Evolutionary conservation across 768 basidiomycete species (phyloP), one percentile per base, ranked within the genome.

Genomic region (Wakefieldia striispora): DNA sequence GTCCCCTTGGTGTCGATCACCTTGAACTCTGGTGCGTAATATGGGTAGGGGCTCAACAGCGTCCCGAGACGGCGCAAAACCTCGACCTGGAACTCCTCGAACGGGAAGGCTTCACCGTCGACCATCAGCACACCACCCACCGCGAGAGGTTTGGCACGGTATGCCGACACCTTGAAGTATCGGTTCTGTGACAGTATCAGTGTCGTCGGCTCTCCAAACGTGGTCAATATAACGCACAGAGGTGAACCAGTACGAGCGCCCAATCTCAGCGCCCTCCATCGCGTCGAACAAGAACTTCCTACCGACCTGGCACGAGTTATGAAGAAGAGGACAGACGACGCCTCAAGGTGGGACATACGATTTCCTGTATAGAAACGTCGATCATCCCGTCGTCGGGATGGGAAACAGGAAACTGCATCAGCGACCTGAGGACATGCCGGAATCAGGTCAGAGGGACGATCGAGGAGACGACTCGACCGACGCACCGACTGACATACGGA

Each of bases 391-490:
- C 89, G 51, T 87, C 80, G 0, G 89, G 86, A 43, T 85, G 64
- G 19, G 88, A 88, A 4, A 89, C 83, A 0, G 90, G 92, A 61
- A 92, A 94, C 21, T 89, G 82, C 84, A 92, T 85, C 33, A 86
- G 74, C 49, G 87, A 84, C 16, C 86, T 86, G 44, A 51, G 35
- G 8, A 17, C 29, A 12, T 2, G 14, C 26, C 20, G 21, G 23
- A 29, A 14, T 26, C 37, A 40, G 13, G 19, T 16, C 26, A 19
- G 3, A 34, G 40, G 6, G 29, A 3, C n/a, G n/a, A 13, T 13
- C 23, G 12, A 1, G 33, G 40, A 4, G 29, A 3, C 11, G 39
- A 20, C 16, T 35, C 23, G 19, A 26, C 17, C 38, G 12, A 52
- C 71, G 48, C 58, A 84, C 86, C 82, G 74, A 45, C 75, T 78